Base-by-base conservation (phyloP, 768 basidiomycete species). In the Hygrophorus russula region DNA sequence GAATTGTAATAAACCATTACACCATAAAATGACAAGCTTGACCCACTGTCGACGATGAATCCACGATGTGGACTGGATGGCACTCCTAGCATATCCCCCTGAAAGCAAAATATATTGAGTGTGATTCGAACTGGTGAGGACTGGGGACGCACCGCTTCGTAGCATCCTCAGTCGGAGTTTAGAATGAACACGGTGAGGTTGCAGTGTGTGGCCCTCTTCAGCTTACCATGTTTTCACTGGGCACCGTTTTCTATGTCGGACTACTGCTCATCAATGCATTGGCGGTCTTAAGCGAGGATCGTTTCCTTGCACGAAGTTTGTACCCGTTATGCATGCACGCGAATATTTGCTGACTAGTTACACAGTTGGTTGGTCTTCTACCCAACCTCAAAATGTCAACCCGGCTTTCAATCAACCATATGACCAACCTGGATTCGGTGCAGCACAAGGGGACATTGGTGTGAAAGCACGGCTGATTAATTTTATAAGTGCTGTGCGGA, bases 221-320 rank as follows among this genome's bases (percentile, higher is more conserved):
- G 30, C 15, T 11, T 3, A 39, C 17, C 44, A 78, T 79, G 72
- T 62, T 76, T 46, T 61, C 71, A 46, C 63, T 88, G 36, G 86
- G 85, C 32, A 74, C 74, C 12, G 74, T 96, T 50, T 65, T 97
- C 53, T 90, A 96, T 68, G 82, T 91, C 44, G 68, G 78, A 18
- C 70, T 99, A 17, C 78, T 99, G 34, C 69, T 97, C 57, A 78
- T 92, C 53, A 98, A 99, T 61, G 89, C 92, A 36, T 78, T 98
- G 60, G 94, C 94, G 6, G 82, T 99, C 46, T 71, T 99, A 49
- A 94, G 81, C 55, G 94, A 99, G 63, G 94, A 99, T 54, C 77
- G 94, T 5, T 99, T 99, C 64, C 80, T 99, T 44, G 84, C 91
- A 15, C 71, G 82, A 58, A 91, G 92, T 94, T 58, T 53, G 84